phyloP scores from a whole-genome alignment of 1,284 basidiomycete genomes.

The Ustilago bromivora region DNA sequence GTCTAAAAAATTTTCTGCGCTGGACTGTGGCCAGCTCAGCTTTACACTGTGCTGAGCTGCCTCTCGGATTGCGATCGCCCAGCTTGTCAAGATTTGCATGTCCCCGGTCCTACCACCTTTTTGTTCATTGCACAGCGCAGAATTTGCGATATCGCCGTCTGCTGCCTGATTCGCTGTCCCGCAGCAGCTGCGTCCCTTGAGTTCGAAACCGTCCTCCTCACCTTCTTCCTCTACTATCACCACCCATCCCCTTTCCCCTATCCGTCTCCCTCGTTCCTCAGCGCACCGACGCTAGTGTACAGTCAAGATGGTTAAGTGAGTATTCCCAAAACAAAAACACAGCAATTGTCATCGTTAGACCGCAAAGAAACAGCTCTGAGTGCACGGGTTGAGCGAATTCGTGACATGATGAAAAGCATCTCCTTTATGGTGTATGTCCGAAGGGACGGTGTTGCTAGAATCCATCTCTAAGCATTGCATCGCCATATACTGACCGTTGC shows the following conservation, averaged over 20 bases:
- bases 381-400: not conserved
- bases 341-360: slow-evolving; percentile 11
- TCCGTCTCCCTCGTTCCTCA: slow-evolving; percentile 43
- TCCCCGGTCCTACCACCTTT: slow-evolving; percentile 22
- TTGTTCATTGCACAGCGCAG: not conserved
- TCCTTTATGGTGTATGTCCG: not conserved
- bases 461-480: not conserved
- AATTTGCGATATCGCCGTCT: slow-evolving; percentile 4
- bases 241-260: slow-evolving; percentile 31
- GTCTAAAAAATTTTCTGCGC: slow-evolving; percentile 9
- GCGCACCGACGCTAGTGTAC: slow-evolving; percentile 52
- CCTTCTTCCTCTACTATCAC: slow-evolving; percentile 22
- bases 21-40: not conserved
- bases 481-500: slow-evolving; percentile 24
- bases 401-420: not conserved
- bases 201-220: slow-evolving; percentile 16
- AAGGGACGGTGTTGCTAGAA: not conserved
- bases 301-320: slow-evolving; percentile 62
- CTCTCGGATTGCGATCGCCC: not conserved
- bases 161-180: slow-evolving; percentile 9
- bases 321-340: slow-evolving; percentile 10
- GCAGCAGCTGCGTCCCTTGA: slow-evolving; percentile 12
- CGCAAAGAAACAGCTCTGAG: not conserved
- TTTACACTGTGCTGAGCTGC: slow-evolving; percentile 6
- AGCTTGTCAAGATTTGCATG: slow-evolving; percentile 18